phyloP scores from a whole-genome alignment of 192 early-diverging fungal genomes.

The Lunasporangiospora selenospora region DNA sequence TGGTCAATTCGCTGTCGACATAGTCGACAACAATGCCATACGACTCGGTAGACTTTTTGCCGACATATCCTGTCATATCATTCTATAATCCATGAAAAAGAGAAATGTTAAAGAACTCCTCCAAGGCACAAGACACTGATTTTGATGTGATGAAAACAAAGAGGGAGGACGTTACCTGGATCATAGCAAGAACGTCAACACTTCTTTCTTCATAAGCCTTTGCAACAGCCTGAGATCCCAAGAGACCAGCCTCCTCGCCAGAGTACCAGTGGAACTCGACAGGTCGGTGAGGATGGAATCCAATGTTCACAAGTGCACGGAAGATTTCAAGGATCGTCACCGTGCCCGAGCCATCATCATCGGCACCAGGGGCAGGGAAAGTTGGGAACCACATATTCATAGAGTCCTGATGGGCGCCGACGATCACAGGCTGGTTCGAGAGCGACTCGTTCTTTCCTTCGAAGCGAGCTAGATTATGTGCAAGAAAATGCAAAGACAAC shows the following conservation, averaged over 20 bases:
- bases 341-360: constrained; percentile 93
- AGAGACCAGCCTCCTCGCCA: constrained; percentile 88
- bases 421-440: constrained; percentile 72
- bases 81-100: constrained; percentile 43
- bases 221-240: constrained; percentile 89
- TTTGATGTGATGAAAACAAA: too few species aligned
- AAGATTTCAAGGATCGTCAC: constrained; percentile 92
- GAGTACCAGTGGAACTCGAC: constrained; percentile 98
- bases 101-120: too few species aligned
- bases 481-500: not conserved
- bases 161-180: constrained; percentile 80
- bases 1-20: constrained; percentile 67
- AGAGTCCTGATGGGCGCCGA: constrained; percentile 93
- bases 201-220: constrained; percentile 65
- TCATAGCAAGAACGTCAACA: constrained; percentile 73
- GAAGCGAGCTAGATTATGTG: constrained; percentile 68
- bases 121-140: too few species aligned
- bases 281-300: constrained; percentile 73
- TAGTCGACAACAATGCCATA: constrained; percentile 87
- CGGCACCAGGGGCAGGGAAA: constrained; percentile 71
- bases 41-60: constrained; percentile 59
- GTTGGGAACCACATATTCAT: constrained; percentile 85
- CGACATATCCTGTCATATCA: constrained; percentile 94
- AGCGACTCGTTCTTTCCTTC: constrained; percentile 59
- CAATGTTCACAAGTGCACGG: constrained; percentile 70